phyloP scores from a whole-genome alignment of 306 rosid species.

The Quercus ilex region DNA sequence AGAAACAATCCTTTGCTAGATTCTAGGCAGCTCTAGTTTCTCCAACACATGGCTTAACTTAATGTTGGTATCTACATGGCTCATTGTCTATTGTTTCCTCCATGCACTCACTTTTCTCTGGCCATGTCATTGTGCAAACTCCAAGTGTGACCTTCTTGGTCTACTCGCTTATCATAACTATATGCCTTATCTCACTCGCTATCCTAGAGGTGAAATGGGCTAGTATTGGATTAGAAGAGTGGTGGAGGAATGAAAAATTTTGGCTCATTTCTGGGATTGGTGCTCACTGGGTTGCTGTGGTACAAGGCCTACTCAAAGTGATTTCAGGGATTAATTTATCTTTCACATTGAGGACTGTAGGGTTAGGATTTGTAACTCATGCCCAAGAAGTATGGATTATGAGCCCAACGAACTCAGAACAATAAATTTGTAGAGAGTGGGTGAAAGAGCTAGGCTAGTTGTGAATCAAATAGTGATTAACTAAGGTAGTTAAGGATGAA shows the following conservation, averaged over 20 bases:
- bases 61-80: conserved; percentile 51
- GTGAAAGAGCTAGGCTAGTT: too few relatives aligned
- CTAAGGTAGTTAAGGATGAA: too few relatives aligned
- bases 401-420: too few relatives aligned
- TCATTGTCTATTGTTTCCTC: conserved; percentile 55
- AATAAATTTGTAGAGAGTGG: too few relatives aligned
- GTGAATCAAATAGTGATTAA: too few relatives aligned
- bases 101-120: conserved; percentile 49
- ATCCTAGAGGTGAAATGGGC: conserved; percentile 54
- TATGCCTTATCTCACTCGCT: conserved; percentile 40
- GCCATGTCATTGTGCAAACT: conserved; percentile 38
- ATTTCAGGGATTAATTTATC: conserved; percentile 54
- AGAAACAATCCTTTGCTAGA: conserved; percentile 42
- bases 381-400: too few relatives aligned
- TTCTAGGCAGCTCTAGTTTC: conserved; percentile 29
- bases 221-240: conserved; percentile 44
- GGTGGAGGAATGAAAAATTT: conserved; percentile 52
- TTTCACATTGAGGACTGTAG: conserved; percentile 42
- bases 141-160: conserved; percentile 29
- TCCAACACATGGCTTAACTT: conserved; percentile 42
- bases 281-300: conserved; percentile 48
- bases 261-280: conserved; percentile 57
- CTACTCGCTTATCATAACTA: conserved; percentile 34
- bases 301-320: conserved; percentile 44
- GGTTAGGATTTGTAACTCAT: too few relatives aligned